Percentiles rank a stretch among this genome's conserved stretches.
phyloP scores from a whole-genome alignment of 306 rosid genomes.

The Albizia julibrissin region DNA sequence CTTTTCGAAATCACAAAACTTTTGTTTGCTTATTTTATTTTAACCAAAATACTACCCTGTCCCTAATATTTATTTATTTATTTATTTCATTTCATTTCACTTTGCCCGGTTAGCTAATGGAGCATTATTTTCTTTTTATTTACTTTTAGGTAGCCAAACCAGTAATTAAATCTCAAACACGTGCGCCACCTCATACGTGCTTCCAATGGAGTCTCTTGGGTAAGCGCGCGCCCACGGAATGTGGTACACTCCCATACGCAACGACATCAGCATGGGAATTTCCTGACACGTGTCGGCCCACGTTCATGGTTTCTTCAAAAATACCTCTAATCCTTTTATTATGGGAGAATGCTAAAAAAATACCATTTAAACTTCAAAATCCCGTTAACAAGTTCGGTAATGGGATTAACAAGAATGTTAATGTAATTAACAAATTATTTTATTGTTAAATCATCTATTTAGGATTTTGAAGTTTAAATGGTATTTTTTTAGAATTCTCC shows the following conservation, averaged over 20 bases:
- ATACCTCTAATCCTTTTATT: not conserved
- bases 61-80: not conserved
- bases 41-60: not conserved
- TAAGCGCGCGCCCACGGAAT: slow-evolving; percentile 38
- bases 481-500: no score
- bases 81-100: no score
- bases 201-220: slow-evolving; percentile 22
- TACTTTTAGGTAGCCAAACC: not conserved
- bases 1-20: slow-evolving; percentile 10
- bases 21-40: not conserved
- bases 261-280: slow-evolving; percentile 15
- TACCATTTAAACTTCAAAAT: no score
- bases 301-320: not conserved
- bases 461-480: no score
- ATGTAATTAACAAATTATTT: no score
- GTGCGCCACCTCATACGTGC: slow-evolving; percentile 33
- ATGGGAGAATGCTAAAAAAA: no score
- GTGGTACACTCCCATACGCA: slow-evolving; percentile 18
- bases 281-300: slow-evolving; percentile 63
- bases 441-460: no score
- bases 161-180: slow-evolving; percentile 18
- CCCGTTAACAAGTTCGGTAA: no score
- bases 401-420: no score
- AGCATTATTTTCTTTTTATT: not conserved
- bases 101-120: not conserved